Evolutionary conservation across 345 rosid species (phyloP).

Genomic region (Heritiera fomes): DNA sequence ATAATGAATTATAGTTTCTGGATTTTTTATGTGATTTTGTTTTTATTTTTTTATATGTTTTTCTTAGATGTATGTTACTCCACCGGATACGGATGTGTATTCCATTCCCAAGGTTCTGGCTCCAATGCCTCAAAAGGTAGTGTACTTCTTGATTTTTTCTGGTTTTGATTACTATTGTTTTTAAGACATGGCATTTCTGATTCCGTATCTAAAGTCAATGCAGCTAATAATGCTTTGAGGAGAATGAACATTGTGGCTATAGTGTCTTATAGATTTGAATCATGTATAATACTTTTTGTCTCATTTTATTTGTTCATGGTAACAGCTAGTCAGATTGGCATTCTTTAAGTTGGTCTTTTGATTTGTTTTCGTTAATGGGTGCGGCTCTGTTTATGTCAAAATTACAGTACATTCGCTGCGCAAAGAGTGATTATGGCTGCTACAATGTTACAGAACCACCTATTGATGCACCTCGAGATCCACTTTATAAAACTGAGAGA

Average conservation of each 20-base stretch:
- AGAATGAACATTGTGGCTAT: background rate
- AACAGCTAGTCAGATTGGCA: background rate
- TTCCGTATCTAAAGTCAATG: background rate
- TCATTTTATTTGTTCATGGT: background rate
- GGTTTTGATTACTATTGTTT: background rate
- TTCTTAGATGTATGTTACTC: conserved; percentile 90
- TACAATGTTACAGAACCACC: conserved; percentile 93
- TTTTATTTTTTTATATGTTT: background rate
- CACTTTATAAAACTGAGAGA: conserved; percentile 75
- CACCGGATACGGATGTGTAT: conserved; percentile 90
- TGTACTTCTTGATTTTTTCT: background rate
- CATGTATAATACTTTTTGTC: background rate
- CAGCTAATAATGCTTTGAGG: background rate
- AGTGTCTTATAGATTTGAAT: background rate
- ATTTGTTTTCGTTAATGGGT: background rate
- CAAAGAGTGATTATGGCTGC: conserved; percentile 76
- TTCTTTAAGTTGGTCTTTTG: conserved; percentile 1
- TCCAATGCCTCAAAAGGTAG: conserved; percentile 88
- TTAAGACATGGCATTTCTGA: background rate
- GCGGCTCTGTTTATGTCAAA: conserved; percentile 13
- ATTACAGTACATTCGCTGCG: conserved; percentile 84
- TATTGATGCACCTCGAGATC: conserved; percentile 87
- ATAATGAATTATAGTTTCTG: background rate
- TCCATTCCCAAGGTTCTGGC: conserved; percentile 87
- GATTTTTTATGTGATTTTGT: background rate